phyloP scores from a whole-genome alignment of 1,139 yeast genomes.

The Magnusiomyces fungicola region DNA sequence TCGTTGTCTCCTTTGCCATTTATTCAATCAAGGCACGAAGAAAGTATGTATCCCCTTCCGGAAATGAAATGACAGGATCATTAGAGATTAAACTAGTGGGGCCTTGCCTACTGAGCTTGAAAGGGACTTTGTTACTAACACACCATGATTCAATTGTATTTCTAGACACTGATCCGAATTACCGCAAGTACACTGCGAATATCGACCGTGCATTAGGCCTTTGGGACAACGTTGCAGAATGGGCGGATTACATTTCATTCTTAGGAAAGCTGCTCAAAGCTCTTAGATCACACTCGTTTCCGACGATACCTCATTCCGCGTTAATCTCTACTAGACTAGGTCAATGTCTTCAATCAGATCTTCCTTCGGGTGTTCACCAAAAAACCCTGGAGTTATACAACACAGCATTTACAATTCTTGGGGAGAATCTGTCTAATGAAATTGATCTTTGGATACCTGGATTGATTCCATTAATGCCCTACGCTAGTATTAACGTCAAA shows the following conservation, averaged over 20 bases:
- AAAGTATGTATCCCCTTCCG: background rate
- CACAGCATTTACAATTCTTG: constrained; percentile 56
- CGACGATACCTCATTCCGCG: constrained; percentile 42
- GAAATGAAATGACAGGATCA: background rate
- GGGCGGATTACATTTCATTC: constrained; percentile 98
- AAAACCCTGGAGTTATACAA: constrained; percentile 75
- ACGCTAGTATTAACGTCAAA: constrained; percentile 82
- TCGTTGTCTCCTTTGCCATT: constrained; percentile 6
- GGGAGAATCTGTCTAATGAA: constrained; percentile 27
- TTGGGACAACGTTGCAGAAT: constrained; percentile 85
- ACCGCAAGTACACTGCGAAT: constrained; percentile 56
- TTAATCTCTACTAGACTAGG: constrained; percentile 36
- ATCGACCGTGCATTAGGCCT: constrained; percentile 67
- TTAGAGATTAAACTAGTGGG: background rate
- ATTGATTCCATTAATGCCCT: constrained; percentile 71
- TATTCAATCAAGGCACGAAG: background rate
- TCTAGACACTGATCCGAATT: constrained; percentile 40
- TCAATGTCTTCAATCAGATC: constrained; percentile 63
- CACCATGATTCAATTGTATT: too few relatives aligned
- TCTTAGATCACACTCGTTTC: constrained; percentile 39
- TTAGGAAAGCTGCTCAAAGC: constrained; percentile 72
- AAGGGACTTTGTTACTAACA: too few relatives aligned
- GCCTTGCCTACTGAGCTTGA: too few relatives aligned
- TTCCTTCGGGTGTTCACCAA: constrained; percentile 95
- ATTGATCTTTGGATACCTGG: constrained; percentile 80